A percentile compares a stretch with the other conserved stretches of the same genome.
These are phyloP conservation scores for Leccinum griseonigrum DNA, from an alignment of 1,284 basidiomycete genomes.

Conservation along the genomic window DNA sequence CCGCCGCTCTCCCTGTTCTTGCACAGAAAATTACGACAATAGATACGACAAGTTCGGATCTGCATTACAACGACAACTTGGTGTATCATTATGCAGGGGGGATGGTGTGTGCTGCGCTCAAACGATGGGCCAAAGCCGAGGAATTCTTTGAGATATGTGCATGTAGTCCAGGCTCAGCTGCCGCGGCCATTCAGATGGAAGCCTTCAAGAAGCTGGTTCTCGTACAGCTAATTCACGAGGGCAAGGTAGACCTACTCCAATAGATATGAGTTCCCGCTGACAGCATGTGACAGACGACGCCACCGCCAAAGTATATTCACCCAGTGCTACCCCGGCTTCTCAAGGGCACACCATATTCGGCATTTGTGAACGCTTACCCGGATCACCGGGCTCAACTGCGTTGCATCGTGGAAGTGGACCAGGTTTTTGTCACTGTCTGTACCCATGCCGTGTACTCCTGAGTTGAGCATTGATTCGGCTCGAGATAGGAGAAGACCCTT, in stretches of 20 bases:
- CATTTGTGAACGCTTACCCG: slow-evolving; percentile 64
- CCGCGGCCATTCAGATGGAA: slow-evolving; percentile 76
- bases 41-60: slow-evolving; percentile 49
- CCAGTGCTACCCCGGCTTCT: slow-evolving; percentile 52
- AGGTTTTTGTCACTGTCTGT: slow-evolving; percentile 49
- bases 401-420: slow-evolving; percentile 51
- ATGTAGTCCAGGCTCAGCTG: slow-evolving; percentile 62
- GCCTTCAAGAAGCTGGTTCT: slow-evolving; percentile 80
- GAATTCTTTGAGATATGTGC: slow-evolving; percentile 78
- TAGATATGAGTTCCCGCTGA: slow-evolving; percentile 1
- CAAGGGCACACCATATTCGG: slow-evolving; percentile 60
- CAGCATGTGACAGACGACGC: slow-evolving; percentile 40
- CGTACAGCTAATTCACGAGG: slow-evolving; percentile 71
- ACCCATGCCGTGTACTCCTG: background rate
- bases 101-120: slow-evolving; percentile 57
- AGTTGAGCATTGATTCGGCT: slow-evolving; percentile 12
- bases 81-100: slow-evolving; percentile 77
- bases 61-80: slow-evolving; percentile 73
- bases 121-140: slow-evolving; percentile 62
- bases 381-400: slow-evolving; percentile 43
- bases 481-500: slow-evolving; percentile 63
- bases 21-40: slow-evolving; percentile 57
- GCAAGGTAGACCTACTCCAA: slow-evolving; percentile 46
- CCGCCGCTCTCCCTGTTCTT: slow-evolving; percentile 56
- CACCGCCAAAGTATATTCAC: slow-evolving; percentile 69